Percentiles rank a stretch among this genome's conserved stretches.
Evolutionary conservation across 2,329 filamentous ascomycete genomes (phyloP).

Genomic region (Claviceps digitariae): DNA sequence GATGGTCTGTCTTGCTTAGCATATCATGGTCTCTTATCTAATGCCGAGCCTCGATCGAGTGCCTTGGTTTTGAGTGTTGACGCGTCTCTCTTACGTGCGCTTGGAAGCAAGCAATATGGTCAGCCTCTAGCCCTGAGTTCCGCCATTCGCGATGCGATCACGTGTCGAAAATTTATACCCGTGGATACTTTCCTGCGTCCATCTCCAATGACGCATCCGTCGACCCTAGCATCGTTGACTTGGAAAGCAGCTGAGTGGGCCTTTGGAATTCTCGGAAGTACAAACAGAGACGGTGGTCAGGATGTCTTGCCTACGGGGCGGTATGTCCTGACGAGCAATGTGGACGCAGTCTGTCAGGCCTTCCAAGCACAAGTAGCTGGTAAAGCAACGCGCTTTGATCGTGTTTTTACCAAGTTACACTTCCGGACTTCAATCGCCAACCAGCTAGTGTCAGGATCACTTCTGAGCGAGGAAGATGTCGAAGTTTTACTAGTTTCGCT

Average conservation of each 20-base stretch:
- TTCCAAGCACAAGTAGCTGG: constrained; percentile 32
- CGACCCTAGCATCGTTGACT: constrained; percentile 54
- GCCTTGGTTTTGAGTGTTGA: constrained; percentile 40
- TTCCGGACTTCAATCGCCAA: constrained; percentile 47
- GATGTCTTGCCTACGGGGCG: constrained; percentile 46
- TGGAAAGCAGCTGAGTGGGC: constrained; percentile 66
- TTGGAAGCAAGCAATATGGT: constrained; percentile 69
- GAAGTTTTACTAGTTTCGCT: constrained; percentile 58
- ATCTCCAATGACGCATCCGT: constrained; percentile 58
- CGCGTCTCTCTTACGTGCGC: constrained; percentile 51
- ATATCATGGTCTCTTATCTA: constrained; percentile 41
- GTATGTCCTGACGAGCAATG: constrained; percentile 52
- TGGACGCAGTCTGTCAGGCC: constrained; percentile 44
- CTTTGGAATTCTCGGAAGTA: constrained; percentile 52
- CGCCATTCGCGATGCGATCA: constrained; percentile 63
- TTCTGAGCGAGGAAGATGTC: constrained; percentile 50
- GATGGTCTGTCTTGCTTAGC: constrained; percentile 58
- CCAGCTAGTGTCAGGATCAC: constrained; percentile 32
- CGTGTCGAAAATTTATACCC: constrained; percentile 55
- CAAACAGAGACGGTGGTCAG: constrained; percentile 30
- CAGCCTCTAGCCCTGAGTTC: constrained; percentile 67
- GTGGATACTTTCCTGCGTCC: constrained; percentile 52
- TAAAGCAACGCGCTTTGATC: constrained; percentile 42
- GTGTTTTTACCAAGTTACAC: constrained; percentile 52
- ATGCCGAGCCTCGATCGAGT: constrained; percentile 26